These are phyloP conservation scores for Zelonia costaricensis DNA, from an alignment of 208 protist genomes.

Conservation along the genomic window DNA sequence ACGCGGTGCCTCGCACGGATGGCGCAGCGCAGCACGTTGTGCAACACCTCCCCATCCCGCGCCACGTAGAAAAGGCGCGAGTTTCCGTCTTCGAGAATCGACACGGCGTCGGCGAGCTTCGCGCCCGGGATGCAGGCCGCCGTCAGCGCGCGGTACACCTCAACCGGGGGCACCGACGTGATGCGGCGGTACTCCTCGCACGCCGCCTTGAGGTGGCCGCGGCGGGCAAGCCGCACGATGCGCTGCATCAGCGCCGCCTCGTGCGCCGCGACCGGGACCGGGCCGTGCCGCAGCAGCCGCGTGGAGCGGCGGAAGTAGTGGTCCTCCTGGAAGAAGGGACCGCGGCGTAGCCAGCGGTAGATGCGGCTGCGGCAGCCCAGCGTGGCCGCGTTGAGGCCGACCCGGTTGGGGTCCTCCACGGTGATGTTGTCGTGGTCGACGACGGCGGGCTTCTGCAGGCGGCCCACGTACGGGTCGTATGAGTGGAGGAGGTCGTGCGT, in stretches of 20 bases:
- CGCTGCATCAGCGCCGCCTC: slow-evolving; percentile 80
- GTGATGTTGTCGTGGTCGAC: slow-evolving; percentile 90
- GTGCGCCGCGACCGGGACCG: slow-evolving; percentile 47
- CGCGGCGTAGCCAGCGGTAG: slow-evolving; percentile 88
- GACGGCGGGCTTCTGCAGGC: slow-evolving; percentile 66
- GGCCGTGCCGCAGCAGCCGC: slow-evolving; percentile 52
- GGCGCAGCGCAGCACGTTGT: slow-evolving; percentile 83
- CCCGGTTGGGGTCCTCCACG: slow-evolving; percentile 83
- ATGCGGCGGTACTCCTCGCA: slow-evolving; percentile 87
- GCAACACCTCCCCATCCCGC: slow-evolving; percentile 82
- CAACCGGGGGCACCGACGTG: slow-evolving; percentile 87
- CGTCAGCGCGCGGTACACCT: slow-evolving; percentile 84
- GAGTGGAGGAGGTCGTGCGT: slow-evolving; percentile 92
- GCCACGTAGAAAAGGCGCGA: slow-evolving; percentile 79
- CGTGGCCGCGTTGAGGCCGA: slow-evolving; percentile 89
- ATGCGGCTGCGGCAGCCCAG: slow-evolving; percentile 86
- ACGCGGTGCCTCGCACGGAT: slow-evolving; percentile 77
- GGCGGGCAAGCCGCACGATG: slow-evolving; percentile 70
- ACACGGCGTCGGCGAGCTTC: slow-evolving; percentile 81
- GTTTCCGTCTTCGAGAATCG: slow-evolving; percentile 92
- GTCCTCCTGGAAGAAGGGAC: slow-evolving; percentile 90
- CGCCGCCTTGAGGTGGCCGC: slow-evolving; percentile 84
- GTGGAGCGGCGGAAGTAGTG: slow-evolving; percentile 87
- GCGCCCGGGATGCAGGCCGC: slow-evolving; percentile 77
- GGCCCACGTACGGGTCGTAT: slow-evolving; percentile 87